Evolutionary conservation across 2,329 filamentous ascomycete species (phyloP).

Genomic region (Diplodia corticola): DNA sequence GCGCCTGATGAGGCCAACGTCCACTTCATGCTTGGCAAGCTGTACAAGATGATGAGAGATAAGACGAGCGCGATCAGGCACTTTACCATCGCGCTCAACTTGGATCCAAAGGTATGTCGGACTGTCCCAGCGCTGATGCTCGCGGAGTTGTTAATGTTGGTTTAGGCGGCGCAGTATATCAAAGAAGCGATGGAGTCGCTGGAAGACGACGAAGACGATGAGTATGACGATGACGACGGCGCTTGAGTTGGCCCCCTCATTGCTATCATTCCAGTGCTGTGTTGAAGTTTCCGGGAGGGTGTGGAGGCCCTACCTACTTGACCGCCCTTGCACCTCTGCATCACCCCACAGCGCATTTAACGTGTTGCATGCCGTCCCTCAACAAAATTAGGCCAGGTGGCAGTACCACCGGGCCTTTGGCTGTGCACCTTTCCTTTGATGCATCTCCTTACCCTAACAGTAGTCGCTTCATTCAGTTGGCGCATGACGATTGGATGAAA

Average conservation of each 20-base stretch:
- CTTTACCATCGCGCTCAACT: conserved; percentile 89
- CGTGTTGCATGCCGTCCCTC: conserved; percentile 1
- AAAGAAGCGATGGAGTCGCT: conserved; percentile 95
- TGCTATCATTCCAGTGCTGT: background rate
- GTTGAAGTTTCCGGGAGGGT: background rate
- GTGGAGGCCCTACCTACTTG: background rate
- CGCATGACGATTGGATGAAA: conserved; percentile 14
- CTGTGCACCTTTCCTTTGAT: background rate
- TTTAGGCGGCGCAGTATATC: conserved; percentile 86
- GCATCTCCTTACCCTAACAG: background rate
- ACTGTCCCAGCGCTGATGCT: background rate
- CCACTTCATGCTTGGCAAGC: conserved; percentile 87
- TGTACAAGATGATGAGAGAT: conserved; percentile 60
- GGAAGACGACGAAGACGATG: conserved; percentile 71
- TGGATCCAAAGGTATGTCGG: conserved; percentile 83
- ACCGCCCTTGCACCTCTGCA: conserved; percentile 2
- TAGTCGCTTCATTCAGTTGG: conserved; percentile 6
- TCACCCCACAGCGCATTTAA: background rate
- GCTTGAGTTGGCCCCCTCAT: background rate
- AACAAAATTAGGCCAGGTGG: background rate
- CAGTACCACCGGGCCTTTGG: background rate
- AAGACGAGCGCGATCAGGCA: conserved; percentile 80
- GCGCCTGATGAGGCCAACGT: conserved; percentile 95
- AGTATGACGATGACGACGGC: conserved; percentile 41
- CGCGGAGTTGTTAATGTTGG: conserved; percentile 24